Percentiles rank a stretch among this genome's conserved stretches.
These are phyloP conservation scores for Geotrichum bryndzae DNA, from an alignment of 1,139 yeast species.

Conservation along the genomic window DNA sequence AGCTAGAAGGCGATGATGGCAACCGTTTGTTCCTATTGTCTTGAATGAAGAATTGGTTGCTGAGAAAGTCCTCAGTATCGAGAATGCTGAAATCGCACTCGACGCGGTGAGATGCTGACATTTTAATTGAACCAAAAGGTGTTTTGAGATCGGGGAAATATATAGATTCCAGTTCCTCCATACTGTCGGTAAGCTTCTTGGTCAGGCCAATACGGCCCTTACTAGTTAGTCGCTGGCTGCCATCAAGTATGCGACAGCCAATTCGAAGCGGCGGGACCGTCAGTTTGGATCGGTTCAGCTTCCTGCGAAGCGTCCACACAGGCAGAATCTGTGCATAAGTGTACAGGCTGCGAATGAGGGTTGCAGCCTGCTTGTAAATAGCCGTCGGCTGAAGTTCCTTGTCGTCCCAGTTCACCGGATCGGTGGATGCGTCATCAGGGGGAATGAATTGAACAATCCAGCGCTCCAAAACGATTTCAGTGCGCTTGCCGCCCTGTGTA, in stretches of 20 bases:
- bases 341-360: constrained; percentile 68
- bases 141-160: constrained; percentile 66
- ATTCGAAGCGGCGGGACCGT: constrained; percentile 41
- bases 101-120: constrained; percentile 72
- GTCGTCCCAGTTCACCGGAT: constrained; percentile 54
- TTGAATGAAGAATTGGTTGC: constrained; percentile 46
- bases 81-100: constrained; percentile 62
- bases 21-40: constrained; percentile 35
- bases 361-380: constrained; percentile 68
- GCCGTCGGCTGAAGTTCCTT: constrained; percentile 37
- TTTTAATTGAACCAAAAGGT: constrained; percentile 62
- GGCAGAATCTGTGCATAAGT: constrained; percentile 69
- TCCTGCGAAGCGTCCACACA: constrained; percentile 49
- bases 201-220: constrained; percentile 82
- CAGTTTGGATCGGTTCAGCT: constrained; percentile 38
- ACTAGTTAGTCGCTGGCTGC: constrained; percentile 68
- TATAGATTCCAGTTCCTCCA: constrained; percentile 52
- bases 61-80: constrained; percentile 59
- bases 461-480: constrained; percentile 83
- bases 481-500: constrained; percentile 49
- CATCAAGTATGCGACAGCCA: constrained; percentile 65
- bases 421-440: constrained; percentile 51
- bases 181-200: constrained; percentile 47
- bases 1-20: not conserved
- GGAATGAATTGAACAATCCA: constrained; percentile 82